Evolutionary conservation across 2,329 filamentous ascomycete species (phyloP).

Genomic region (Stagonosporopsis chrysanthemi): DNA sequence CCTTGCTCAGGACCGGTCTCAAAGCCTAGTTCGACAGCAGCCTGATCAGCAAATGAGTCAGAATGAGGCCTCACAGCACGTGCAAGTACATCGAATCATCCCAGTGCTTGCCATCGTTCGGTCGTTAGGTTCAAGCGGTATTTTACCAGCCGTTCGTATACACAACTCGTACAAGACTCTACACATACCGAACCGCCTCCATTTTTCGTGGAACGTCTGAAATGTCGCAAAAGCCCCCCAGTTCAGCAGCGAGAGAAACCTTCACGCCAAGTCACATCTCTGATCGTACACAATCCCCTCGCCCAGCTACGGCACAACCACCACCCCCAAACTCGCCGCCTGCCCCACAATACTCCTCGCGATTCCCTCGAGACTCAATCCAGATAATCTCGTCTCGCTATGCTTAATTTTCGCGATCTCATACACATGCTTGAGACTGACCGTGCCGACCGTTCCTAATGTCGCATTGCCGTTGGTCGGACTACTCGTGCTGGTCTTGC

Average conservation of each 20-base stretch:
- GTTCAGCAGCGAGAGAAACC: background rate
- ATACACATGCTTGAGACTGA: slow-evolving; percentile 94
- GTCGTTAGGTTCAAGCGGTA: background rate
- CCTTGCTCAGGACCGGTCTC: too few species aligned
- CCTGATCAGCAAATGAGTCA: background rate
- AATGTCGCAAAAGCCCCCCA: background rate
- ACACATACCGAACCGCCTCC: background rate
- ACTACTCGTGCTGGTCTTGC: slow-evolving; percentile 41
- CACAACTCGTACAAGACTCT: slow-evolving; percentile 2
- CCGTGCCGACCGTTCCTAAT: slow-evolving; percentile 78
- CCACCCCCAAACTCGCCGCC: slow-evolving; percentile 59
- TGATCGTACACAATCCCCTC: background rate
- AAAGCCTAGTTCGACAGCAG: too few species aligned
- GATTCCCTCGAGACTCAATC: slow-evolving; percentile 85
- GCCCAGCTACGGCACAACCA: slow-evolving; percentile 54
- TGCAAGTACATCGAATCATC: too few species aligned
- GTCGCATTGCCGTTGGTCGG: slow-evolving; percentile 65
- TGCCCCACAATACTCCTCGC: slow-evolving; percentile 72
- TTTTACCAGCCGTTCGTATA: background rate
- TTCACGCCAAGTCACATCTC: background rate
- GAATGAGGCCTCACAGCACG: background rate
- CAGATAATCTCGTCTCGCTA: slow-evolving; percentile 56
- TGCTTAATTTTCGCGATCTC: slow-evolving; percentile 98
- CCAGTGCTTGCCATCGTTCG: background rate
- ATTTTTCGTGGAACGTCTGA: background rate